Conservation (phyloP, 2,329 filamentous ascomycete genomes). For the Macrophomina tecta region DNA sequence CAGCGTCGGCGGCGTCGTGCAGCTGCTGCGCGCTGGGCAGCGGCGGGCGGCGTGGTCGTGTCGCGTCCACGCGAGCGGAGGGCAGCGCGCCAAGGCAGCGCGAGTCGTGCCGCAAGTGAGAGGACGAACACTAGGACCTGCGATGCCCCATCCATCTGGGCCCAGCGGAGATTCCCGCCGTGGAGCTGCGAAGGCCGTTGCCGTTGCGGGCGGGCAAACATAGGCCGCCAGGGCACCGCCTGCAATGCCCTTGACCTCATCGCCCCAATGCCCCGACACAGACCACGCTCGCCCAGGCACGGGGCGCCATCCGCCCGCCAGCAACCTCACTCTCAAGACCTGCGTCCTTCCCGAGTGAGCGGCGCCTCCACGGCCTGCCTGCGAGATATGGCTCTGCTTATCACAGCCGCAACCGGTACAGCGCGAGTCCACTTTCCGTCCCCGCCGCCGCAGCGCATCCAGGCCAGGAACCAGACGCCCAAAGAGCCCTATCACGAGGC, state of each 20-base stretch:
- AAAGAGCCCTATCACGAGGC: slow-evolving; percentile 19
- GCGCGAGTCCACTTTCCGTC: slow-evolving; percentile 25
- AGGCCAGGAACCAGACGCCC: neutral
- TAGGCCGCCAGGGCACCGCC: neutral
- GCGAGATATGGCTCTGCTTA: slow-evolving; percentile 25
- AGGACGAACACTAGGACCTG: no score
- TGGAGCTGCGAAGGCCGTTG: slow-evolving; percentile 9
- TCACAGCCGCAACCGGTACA: slow-evolving; percentile 21
- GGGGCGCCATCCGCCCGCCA: slow-evolving; percentile 16
- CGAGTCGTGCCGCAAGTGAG: slow-evolving; percentile 14
- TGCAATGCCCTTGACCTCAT: no score
- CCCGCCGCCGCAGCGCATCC: slow-evolving; percentile 12
- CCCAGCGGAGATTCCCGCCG: slow-evolving; percentile 14
- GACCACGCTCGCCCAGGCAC: slow-evolving; percentile 3
- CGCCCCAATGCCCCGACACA: neutral
- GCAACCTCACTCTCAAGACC: slow-evolving; percentile 16
- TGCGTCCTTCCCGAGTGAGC: slow-evolving; percentile 22
- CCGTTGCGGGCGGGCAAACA: neutral
- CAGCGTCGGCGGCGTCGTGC: neutral
- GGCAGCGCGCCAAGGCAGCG: slow-evolving; percentile 13
- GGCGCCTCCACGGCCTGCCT: neutral
- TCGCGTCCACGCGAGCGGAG: neutral
- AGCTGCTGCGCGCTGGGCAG: slow-evolving; percentile 1
- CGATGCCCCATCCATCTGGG: neutral
- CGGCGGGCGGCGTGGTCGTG: neutral